Evolutionary conservation across 2,329 filamentous ascomycete genomes (phyloP).

Genomic region (Whalleya microplaca): DNA sequence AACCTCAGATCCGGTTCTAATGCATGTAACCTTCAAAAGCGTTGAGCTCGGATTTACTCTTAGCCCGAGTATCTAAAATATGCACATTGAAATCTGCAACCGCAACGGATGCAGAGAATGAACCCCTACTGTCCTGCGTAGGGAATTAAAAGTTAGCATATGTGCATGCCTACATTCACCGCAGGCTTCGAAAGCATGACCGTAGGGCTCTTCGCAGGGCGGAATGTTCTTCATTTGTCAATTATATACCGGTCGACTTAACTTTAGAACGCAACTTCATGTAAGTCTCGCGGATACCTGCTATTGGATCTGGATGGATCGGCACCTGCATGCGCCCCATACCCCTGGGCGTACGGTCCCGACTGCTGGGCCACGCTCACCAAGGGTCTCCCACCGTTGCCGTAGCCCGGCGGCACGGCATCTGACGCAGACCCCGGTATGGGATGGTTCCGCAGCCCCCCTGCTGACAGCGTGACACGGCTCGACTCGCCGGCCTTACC

Average conservation of each 20-base stretch:
- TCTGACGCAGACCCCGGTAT: neutral
- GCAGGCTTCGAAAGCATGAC: no score
- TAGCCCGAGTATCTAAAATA: no score
- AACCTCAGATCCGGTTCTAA: no score
- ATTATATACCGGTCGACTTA: neutral
- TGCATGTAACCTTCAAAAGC: no score
- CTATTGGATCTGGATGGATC: neutral
- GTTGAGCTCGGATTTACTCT: no score
- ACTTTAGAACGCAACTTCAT: conserved; percentile 7
- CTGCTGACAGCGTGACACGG: neutral
- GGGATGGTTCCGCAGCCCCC: neutral
- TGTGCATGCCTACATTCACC: no score
- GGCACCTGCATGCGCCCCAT: neutral
- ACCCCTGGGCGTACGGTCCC: no score
- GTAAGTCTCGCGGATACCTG: conserved; percentile 32
- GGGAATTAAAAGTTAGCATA: no score
- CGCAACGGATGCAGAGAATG: no score
- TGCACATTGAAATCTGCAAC: no score
- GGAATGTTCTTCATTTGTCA: neutral
- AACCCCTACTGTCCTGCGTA: no score
- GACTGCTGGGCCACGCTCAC: neutral
- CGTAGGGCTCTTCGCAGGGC: neutral
- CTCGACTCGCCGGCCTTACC: neutral
- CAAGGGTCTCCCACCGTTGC: no score
- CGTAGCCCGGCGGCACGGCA: neutral